Base-by-base conservation (phyloP, 768 basidiomycete species). In the Aureoboletus auriporus region DNA sequence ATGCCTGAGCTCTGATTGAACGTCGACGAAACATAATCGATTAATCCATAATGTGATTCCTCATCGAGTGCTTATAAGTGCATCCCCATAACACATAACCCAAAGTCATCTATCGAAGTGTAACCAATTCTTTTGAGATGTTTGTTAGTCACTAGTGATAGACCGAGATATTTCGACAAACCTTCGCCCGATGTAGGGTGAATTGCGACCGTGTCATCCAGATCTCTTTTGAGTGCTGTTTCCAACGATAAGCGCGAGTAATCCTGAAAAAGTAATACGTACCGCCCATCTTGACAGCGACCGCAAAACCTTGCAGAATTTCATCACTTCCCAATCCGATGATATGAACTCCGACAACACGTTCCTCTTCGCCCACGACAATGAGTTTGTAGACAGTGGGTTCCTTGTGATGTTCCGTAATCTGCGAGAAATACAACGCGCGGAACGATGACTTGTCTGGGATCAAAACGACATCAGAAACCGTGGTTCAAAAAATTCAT, bases 271-370 rank as follows among this genome's bases (percentile, higher is more conserved):
- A 10, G 36, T 7, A 8, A 30, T 9, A 68, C 75, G 10, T 58
- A 79, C 75, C 78, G 17, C 89, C 89, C 95, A 98, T 95, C 75
- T 97, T 98, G 58, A 99, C 75, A 11, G 96, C 96, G n/a, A 98
- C 92, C 2, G 74, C 90, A 68, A 96, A 97, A 54, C 95, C 95
- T 76, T 99, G 96, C 71, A 94, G 70, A 57, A 88, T 80, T 70
- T 99, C 96, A 64, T 99, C 96, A 60, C 86, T 89, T 37, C 96
- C 96, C 52, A 76, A 62, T 7, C 96, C 96, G 49, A 98, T 82
- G 55, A 97, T 82, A 69, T 98, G 96, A 39, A 97, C 71, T 10
- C 96, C 96, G n/a, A 98, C 92, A 35, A 99, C 86, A 60, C 87
- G 89, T 68, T 98, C 93, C 59, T 97, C 93, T 12, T 82, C 80